Evolutionary conservation across 2,329 filamentous ascomycete species (phyloP).

Genomic region (Colletotrichum sp.): DNA sequence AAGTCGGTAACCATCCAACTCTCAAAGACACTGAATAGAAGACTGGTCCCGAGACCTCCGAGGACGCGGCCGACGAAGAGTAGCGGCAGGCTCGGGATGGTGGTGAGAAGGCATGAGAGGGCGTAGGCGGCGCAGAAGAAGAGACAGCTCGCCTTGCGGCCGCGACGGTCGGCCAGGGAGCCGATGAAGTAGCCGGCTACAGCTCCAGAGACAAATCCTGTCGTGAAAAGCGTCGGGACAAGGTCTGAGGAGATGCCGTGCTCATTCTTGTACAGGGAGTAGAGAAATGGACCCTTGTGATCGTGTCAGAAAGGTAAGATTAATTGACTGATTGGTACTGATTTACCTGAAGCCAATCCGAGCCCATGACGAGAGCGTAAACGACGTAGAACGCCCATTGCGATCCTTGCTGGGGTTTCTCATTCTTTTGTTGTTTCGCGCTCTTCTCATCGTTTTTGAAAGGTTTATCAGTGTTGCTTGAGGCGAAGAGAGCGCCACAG

Average conservation of each 20-base stretch:
- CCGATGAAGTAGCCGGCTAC: conserved; percentile 51
- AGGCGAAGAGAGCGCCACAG: conserved; percentile 29
- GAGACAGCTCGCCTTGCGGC: conserved; percentile 57
- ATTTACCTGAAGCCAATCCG: conserved; percentile 56
- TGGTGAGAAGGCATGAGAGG: conserved; percentile 51
- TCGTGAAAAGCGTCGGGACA: conserved; percentile 46
- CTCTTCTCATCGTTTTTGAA: background rate
- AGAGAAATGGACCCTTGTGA: conserved; percentile 36
- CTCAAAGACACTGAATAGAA: conserved; percentile 65
- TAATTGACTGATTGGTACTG: background rate
- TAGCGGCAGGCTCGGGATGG: conserved; percentile 34
- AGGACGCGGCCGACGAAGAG: conserved; percentile 59
- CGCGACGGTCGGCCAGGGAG: conserved; percentile 52
- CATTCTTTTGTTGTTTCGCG: background rate
- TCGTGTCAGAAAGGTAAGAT: background rate
- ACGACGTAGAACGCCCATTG: conserved; percentile 43
- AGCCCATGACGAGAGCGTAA: conserved; percentile 54
- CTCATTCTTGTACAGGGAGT: conserved; percentile 39
- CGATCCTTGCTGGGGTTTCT: conserved; percentile 17
- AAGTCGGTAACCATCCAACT: conserved; percentile 67
- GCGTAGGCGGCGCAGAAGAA: conserved; percentile 60
- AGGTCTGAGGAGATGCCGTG: conserved; percentile 28
- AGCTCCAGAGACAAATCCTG: conserved; percentile 49
- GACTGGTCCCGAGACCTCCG: conserved; percentile 59
- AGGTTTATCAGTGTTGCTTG: conserved; percentile 3